Evolutionary conservation across 2,329 filamentous ascomycete genomes (phyloP).

Genomic region (Nemania bipapillata): DNA sequence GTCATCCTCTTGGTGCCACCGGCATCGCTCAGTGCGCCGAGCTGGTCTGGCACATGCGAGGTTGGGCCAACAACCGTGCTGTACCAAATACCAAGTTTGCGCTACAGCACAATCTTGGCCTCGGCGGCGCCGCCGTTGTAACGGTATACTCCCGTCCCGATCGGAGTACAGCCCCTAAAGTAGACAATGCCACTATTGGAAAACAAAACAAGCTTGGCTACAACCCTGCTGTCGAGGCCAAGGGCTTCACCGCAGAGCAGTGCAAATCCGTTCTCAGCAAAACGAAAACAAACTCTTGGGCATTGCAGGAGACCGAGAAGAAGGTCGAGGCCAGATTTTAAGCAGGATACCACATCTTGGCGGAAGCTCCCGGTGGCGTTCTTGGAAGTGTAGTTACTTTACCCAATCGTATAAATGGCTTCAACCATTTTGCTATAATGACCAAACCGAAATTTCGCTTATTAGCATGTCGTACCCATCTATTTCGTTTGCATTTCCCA

Average conservation of each 20-base stretch:
- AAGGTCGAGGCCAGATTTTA: conserved; percentile 79
- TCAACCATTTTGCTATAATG: conserved; percentile 2
- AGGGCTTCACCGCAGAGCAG: conserved; percentile 85
- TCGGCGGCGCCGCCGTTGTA: conserved; percentile 90
- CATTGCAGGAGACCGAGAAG: conserved; percentile 77
- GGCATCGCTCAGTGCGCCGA: conserved; percentile 97
- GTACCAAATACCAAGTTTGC: conserved; percentile 75
- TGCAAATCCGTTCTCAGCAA: conserved; percentile 76
- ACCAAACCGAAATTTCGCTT: conserved; percentile 9
- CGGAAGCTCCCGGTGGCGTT: neutral
- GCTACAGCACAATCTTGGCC: conserved; percentile 91
- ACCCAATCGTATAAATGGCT: conserved; percentile 15
- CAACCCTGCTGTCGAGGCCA: conserved; percentile 89
- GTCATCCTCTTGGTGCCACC: conserved; percentile 91
- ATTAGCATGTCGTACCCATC: neutral
- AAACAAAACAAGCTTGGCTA: conserved; percentile 79
- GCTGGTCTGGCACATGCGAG: conserved; percentile 92
- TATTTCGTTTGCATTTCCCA: neutral
- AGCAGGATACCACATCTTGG: neutral
- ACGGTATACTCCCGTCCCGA: conserved; percentile 90
- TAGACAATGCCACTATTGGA: conserved; percentile 73
- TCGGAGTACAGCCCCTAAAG: conserved; percentile 68
- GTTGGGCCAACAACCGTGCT: conserved; percentile 92
- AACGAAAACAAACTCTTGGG: conserved; percentile 74
- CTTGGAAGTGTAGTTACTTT: neutral